Percentiles rank a stretch among this genome's conserved stretches.
These are phyloP conservation scores for Suillus spraguei DNA, from an alignment of 768 basidiomycete genomes.

Conservation along the genomic window DNA sequence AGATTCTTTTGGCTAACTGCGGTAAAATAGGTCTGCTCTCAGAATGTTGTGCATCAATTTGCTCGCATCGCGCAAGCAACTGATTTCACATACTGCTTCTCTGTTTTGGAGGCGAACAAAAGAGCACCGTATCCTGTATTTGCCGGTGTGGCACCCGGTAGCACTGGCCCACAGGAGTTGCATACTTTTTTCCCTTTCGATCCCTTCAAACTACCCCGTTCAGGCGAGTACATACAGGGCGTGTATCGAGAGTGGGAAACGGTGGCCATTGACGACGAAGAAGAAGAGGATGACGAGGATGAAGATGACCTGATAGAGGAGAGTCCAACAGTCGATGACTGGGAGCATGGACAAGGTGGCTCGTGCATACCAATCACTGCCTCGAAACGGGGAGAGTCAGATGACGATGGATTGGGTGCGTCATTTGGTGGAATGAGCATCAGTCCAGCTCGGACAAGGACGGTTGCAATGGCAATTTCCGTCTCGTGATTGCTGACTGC, in stretches of 20 bases:
- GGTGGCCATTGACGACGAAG: slow-evolving; percentile 71
- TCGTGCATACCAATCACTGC: slow-evolving; percentile 26
- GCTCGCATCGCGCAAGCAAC: slow-evolving; percentile 90
- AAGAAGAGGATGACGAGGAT: slow-evolving; percentile 65
- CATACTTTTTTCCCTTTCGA: slow-evolving; percentile 99
- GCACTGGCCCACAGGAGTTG: slow-evolving; percentile 61
- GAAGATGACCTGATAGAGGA: slow-evolving; percentile 53
- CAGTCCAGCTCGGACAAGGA: slow-evolving; percentile 54
- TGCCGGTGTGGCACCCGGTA: slow-evolving; percentile 21
- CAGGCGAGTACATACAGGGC: slow-evolving; percentile 72
- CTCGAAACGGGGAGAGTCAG: slow-evolving; percentile 26
- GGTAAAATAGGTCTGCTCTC: slow-evolving; percentile 74
- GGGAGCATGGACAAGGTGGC: slow-evolving; percentile 7
- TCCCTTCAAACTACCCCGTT: slow-evolving; percentile 88
- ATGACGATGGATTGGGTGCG: slow-evolving; percentile 58
- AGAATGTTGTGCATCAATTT: slow-evolving; percentile 91
- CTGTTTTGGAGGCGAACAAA: slow-evolving; percentile 87
- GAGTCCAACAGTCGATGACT: slow-evolving; percentile 24
- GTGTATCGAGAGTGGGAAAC: slow-evolving; percentile 91
- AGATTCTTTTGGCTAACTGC: background rate
- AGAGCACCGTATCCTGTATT: slow-evolving; percentile 55
- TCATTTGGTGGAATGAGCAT: slow-evolving; percentile 86
- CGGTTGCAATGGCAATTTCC: slow-evolving; percentile 16
- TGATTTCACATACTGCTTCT: slow-evolving; percentile 92
- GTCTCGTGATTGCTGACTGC: background rate